Evolutionary conservation across 2,329 filamentous ascomycete species (phyloP).

Genomic region (Cercospora sp.): DNA sequence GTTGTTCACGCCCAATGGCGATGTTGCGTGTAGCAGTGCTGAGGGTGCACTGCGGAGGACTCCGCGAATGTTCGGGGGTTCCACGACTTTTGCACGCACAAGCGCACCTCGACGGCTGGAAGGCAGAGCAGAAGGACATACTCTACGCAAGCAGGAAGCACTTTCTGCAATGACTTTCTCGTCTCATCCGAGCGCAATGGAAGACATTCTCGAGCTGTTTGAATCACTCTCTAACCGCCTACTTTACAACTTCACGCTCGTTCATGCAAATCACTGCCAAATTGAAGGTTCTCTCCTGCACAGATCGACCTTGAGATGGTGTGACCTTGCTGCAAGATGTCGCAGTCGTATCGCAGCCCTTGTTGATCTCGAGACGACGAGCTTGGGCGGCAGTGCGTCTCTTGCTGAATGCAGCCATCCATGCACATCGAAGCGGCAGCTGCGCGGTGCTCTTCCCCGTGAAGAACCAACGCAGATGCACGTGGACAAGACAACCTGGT

Average conservation of each 20-base stretch:
- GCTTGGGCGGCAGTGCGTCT: not conserved
- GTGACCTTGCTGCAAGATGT: not conserved
- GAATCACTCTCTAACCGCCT: not conserved
- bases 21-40: not conserved
- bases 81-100: conserved; percentile 3
- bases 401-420: not conserved
- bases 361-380: not conserved
- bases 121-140: not conserved
- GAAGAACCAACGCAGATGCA: not conserved
- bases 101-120: not conserved
- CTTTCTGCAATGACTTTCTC: not conserved
- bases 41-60: not conserved
- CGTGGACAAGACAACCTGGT: not conserved
- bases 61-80: not conserved
- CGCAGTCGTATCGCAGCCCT: not conserved
- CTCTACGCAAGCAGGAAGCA: not conserved
- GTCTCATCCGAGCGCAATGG: not conserved
- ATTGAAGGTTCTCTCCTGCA: not conserved
- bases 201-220: not conserved
- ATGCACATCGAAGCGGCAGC: not conserved
- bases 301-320: not conserved
- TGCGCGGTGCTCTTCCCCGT: not conserved
- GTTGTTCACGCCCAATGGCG: not conserved
- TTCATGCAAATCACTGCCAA: not conserved
- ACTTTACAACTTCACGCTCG: not conserved